Base-by-base conservation (phyloP, 805 yeast species). In the Yamadazyma phyllophila region DNA sequence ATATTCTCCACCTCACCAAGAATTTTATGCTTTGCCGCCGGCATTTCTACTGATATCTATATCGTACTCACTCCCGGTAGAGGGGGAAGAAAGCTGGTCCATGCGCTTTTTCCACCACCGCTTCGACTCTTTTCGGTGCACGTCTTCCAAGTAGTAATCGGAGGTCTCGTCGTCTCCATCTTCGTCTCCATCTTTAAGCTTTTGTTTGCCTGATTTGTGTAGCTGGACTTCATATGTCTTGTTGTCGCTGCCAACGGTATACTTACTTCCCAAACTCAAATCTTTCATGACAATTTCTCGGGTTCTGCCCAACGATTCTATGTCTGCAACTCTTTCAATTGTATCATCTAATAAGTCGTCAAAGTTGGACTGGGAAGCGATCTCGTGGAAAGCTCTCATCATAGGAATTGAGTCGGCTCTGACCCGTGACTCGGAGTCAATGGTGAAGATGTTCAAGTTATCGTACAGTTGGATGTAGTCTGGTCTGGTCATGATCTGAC, bases 321-420 rank as follows among this genome's bases (percentile, higher is more conserved):
- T 88, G 20, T 82, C 92, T 3, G 78, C 74, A 2, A 88, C 86
- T 41, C 96, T 67, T 43, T 82, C 80, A 8, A 79, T 63, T 0
- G 92, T 83, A 41, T 83, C 86, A 13, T 77, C 74, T 26, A 88
- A 63, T 16, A 87, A 65, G 46, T 81, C 76, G 37, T 84, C 82
- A 52, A 88, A 88, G 7, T 84, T 86, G 0, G 88, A 85, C 62
- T 80, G 82, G 2, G 78, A 67, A 1, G 83, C 83, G 42, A 88
- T 84, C 58, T 88, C 95, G 48, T 85, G 80, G 60, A 88, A 88
- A 4, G 92, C 95, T 53, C 91, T 76, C 95, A 88, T 85, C 95
- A 88, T 87, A 1, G 92, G 91, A 2, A 85, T 85, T 7, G 88
- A 81, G 60, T 88, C 96, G 0, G 96, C 92, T 30, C 85, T 69